Base-by-base conservation (phyloP, 1,284 basidiomycete species). In the Hortiboletus rubellus region DNA sequence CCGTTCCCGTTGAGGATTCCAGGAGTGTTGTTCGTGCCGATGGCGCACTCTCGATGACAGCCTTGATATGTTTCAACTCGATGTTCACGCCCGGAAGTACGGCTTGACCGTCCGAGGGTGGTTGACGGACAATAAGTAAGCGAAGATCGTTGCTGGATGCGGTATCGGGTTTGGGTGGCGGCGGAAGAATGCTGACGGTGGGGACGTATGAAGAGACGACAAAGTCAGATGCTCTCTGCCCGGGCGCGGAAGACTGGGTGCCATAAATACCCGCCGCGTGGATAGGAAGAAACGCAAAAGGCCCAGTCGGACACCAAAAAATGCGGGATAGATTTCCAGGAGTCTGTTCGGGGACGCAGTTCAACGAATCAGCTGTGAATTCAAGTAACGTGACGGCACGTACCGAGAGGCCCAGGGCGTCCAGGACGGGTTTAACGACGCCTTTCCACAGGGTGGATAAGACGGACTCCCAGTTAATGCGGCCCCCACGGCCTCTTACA, bases 281-380 rank as follows among this genome's bases (percentile, higher is more conserved):
- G 10, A 60, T 56, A 7, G 58, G 59, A 31, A 60, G 43, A 22
- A 57, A 60, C 2, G 53, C 30, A n/a, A 62, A 59, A 5, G 52
- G 56, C 3, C 60, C 60, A 3, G 60, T 62, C 1, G 60, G 60
- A 31, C 60, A 61, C 60, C 56, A 62, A 38, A 60, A 60, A 22
- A 63, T 30, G n/a, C 52, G 60, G 6, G 30, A 22, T 22, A 52
- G 18, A 3, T 52, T 9, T 17, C 46, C 54, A n/a, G 40, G 41
- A 10, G 44, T 42, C 54, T 52, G 12, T n/a, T 31, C 17, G 15
- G 41, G 10, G 4, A 18, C 14, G 5, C 24, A 12, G 22, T 46
- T 46, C 15, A 46, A 10, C 2, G 5, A 22, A 14, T 27, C 0
- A 5, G 22, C 7, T 15, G 27, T 7, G 36, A 30, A 27, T 12